Evolutionary conservation across 2,329 filamentous ascomycete genomes (phyloP).

Genomic region (Arthrobotrys musiformis): DNA sequence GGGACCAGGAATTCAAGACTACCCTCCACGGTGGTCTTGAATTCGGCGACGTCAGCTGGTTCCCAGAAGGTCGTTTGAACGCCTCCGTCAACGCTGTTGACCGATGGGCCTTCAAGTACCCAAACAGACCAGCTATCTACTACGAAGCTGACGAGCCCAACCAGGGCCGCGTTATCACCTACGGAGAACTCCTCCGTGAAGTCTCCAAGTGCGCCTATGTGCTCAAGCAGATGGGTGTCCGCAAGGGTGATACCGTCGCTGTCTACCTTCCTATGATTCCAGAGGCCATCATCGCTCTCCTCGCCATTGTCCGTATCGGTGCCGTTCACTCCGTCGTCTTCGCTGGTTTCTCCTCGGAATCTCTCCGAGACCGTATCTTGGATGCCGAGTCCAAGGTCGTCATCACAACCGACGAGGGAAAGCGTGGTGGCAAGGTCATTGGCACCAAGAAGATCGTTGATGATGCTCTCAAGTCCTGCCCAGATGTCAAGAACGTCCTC

Average conservation of each 20-base stretch:
- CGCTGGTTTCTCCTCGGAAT: conserved; percentile 96
- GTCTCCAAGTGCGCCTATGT: conserved; percentile 88
- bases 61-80: conserved; percentile 90
- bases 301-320: conserved; percentile 91
- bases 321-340: conserved; percentile 98
- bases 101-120: conserved; percentile 93
- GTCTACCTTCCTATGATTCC: conserved; percentile 99
- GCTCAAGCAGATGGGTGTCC: conserved; percentile 93
- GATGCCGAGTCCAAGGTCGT: conserved; percentile 92
- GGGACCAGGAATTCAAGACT: conserved; percentile 91
- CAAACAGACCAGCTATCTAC: conserved; percentile 93
- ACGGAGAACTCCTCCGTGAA: conserved; percentile 89
- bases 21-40: conserved; percentile 80
- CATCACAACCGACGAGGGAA: conserved; percentile 97
- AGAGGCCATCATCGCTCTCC: conserved; percentile 88
- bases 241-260: conserved; percentile 96
- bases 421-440: conserved; percentile 96
- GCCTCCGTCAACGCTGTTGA: conserved; percentile 98
- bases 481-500: conserved; percentile 82
- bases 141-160: conserved; percentile 94
- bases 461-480: conserved; percentile 95
- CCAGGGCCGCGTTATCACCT: conserved; percentile 89
- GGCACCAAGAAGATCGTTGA: conserved; percentile 99
- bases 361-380: conserved; percentile 90
- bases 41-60: conserved; percentile 91